Evolutionary conservation across 176 grass and related monocot genomes (phyloP).

Genomic region (Pharus latifolius): DNA sequence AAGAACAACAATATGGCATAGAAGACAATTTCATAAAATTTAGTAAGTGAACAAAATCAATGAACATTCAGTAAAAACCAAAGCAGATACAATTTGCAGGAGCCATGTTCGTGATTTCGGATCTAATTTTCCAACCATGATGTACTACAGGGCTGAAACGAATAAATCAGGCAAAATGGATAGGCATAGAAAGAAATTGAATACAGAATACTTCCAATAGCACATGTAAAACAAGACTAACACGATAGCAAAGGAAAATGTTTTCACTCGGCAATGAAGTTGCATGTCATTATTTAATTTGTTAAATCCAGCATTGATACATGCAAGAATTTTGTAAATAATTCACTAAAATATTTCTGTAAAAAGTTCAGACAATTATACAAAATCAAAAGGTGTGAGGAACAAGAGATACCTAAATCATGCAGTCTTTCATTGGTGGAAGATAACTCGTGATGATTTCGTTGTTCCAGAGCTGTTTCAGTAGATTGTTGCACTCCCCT

Average conservation of each 20-base stretch:
- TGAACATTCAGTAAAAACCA: too few relatives aligned
- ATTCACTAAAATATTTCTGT: too few relatives aligned
- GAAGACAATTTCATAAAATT: too few relatives aligned
- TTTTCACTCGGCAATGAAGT: neutral
- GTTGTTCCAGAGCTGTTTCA: conserved; percentile 18
- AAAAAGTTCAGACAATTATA: too few relatives aligned
- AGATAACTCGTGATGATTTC: neutral
- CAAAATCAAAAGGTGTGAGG: neutral
- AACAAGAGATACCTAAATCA: conserved; percentile 10
- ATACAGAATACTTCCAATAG: neutral
- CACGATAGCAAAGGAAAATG: neutral
- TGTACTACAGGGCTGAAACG: neutral
- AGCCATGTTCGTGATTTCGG: neutral
- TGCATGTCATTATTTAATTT: neutral
- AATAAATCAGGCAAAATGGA: neutral
- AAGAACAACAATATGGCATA: too few relatives aligned
- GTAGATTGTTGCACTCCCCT: conserved; percentile 1
- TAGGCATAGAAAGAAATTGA: neutral
- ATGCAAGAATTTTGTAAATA: too few relatives aligned
- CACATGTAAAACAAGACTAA: neutral
- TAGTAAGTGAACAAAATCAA: too few relatives aligned
- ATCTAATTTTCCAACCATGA: neutral
- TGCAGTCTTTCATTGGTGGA: conserved; percentile 15
- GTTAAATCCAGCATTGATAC: neutral
- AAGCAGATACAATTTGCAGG: neutral